phyloP scores from a whole-genome alignment of 805 yeast species.

The Schizosaccharomyces cryophilus region DNA sequence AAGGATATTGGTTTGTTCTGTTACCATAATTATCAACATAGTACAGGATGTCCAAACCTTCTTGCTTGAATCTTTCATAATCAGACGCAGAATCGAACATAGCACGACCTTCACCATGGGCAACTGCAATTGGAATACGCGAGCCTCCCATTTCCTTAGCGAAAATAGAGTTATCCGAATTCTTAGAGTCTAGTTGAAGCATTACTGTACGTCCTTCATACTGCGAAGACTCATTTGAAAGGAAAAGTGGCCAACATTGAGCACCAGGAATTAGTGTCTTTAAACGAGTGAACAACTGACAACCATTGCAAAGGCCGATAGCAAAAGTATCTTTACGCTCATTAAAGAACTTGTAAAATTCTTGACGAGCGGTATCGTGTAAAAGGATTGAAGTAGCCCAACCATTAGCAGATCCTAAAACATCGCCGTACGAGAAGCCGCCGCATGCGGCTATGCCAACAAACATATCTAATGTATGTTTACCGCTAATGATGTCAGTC shows the following conservation, averaged over 20 bases:
- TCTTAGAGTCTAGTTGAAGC: slow-evolving; percentile 49
- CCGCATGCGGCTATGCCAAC: slow-evolving; percentile 96
- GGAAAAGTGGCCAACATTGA: slow-evolving; percentile 88
- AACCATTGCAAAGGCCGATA: slow-evolving; percentile 95
- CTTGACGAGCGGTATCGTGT: slow-evolving; percentile 49
- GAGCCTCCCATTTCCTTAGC: slow-evolving; percentile 84
- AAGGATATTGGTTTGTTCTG: slow-evolving; percentile 62
- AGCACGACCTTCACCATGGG: slow-evolving; percentile 96
- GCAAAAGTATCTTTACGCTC: slow-evolving; percentile 82
- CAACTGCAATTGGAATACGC: slow-evolving; percentile 83
- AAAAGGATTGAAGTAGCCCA: slow-evolving; percentile 94
- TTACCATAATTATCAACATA: slow-evolving; percentile 82
- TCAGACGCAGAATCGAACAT: slow-evolving; percentile 27
- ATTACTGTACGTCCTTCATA: slow-evolving; percentile 85
- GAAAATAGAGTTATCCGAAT: slow-evolving; percentile 32
- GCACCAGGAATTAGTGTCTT: slow-evolving; percentile 78
- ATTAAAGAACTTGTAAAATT: slow-evolving; percentile 60
- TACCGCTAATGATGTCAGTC: slow-evolving; percentile 68
- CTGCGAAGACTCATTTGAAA: slow-evolving; percentile 75
- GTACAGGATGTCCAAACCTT: slow-evolving; percentile 36
- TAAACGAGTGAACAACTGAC: slow-evolving; percentile 79
- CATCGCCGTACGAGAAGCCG: slow-evolving; percentile 97
- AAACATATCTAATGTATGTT: slow-evolving; percentile 47
- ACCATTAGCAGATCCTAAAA: slow-evolving; percentile 93
- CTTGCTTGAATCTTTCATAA: slow-evolving; percentile 24